Evolutionary conservation across 2,329 filamentous ascomycete species (phyloP).

Genomic region (Bretziella fagacearum): DNA sequence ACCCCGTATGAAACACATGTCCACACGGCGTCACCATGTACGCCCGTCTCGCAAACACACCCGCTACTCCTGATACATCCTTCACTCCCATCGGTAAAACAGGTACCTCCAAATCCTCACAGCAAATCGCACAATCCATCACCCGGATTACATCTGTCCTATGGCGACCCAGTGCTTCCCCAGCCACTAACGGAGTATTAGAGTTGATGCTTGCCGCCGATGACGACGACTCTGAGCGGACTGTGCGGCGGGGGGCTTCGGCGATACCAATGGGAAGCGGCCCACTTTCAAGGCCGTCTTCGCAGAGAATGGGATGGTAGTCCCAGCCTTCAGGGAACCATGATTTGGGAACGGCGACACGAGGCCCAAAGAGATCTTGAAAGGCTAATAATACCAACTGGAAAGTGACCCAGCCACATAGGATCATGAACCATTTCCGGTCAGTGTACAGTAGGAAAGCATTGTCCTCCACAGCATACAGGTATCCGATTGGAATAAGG

Average conservation of each 20-base stretch:
- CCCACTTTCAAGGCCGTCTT: slow-evolving; percentile 65
- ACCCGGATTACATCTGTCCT: slow-evolving; percentile 24
- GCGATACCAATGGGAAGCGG: slow-evolving; percentile 60
- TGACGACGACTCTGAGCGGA: background rate
- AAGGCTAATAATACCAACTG: slow-evolving; percentile 64
- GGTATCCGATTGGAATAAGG: slow-evolving; percentile 67
- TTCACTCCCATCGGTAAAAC: slow-evolving; percentile 42
- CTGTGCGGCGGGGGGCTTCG: slow-evolving; percentile 7
- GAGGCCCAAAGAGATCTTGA: slow-evolving; percentile 72
- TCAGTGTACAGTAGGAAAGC: slow-evolving; percentile 56
- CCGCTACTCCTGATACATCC: slow-evolving; percentile 32
- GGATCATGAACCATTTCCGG: slow-evolving; percentile 47
- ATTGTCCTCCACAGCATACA: slow-evolving; percentile 63
- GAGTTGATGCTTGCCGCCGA: slow-evolving; percentile 20
- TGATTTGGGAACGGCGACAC: slow-evolving; percentile 62
- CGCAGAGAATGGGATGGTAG: slow-evolving; percentile 78
- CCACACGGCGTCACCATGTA: slow-evolving; percentile 98
- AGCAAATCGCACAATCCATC: slow-evolving; percentile 91
- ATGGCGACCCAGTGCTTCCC: slow-evolving; percentile 21
- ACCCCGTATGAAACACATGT: slow-evolving; percentile 86
- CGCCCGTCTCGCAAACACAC: slow-evolving; percentile 58
- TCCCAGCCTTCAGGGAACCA: slow-evolving; percentile 70
- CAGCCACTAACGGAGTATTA: slow-evolving; percentile 19
- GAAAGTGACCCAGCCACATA: slow-evolving; percentile 66
- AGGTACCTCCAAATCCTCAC: slow-evolving; percentile 78